These are phyloP conservation scores for Phyllosticta citribraziliensis DNA, from an alignment of 2,329 filamentous ascomycete species.

Conservation along the genomic window DNA sequence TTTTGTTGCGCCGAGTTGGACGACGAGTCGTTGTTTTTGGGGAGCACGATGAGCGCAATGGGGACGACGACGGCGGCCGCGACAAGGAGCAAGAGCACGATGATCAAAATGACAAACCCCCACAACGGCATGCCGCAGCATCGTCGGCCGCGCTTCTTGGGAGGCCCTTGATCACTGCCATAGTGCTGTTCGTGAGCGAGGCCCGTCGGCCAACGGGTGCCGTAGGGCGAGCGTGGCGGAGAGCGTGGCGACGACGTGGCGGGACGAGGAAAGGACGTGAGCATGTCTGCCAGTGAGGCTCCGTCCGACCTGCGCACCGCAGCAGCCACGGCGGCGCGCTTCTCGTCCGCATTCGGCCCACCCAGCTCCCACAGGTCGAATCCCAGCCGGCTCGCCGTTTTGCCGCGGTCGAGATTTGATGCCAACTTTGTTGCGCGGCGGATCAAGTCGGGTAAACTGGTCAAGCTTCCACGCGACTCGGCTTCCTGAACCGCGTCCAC, in stretches of 20 bases:
- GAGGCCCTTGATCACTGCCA: conserved; percentile 15
- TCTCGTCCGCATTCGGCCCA: conserved; percentile 20
- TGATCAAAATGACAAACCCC: conserved; percentile 57
- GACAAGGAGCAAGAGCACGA: conserved; percentile 62
- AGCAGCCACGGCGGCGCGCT: conserved; percentile 15
- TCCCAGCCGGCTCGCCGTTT: conserved; percentile 50
- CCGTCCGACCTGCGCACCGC: conserved; percentile 26
- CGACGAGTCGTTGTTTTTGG: conserved; percentile 31
- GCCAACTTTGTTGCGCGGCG: conserved; percentile 77
- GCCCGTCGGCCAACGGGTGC: conserved; percentile 19
- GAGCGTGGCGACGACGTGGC: conserved; percentile 36
- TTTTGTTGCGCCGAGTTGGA: not conserved
- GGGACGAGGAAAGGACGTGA: conserved; percentile 55
- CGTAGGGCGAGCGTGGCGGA: conserved; percentile 13
- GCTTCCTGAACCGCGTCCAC: conserved; percentile 73
- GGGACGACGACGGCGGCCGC: conserved; percentile 78
- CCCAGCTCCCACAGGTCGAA: conserved; percentile 38
- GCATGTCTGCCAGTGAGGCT: conserved; percentile 52
- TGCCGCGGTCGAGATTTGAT: conserved; percentile 77
- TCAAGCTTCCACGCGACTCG: conserved; percentile 79
- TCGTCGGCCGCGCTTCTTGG: conserved; percentile 41
- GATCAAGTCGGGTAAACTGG: conserved; percentile 86
- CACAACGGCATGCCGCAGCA: conserved; percentile 81
- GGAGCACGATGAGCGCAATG: conserved; percentile 49
- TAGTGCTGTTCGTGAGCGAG: conserved; percentile 5